Evolutionary conservation across 495 filamentous ascomycete genomes (phyloP).

Genomic region (Penicillium fimorum): DNA sequence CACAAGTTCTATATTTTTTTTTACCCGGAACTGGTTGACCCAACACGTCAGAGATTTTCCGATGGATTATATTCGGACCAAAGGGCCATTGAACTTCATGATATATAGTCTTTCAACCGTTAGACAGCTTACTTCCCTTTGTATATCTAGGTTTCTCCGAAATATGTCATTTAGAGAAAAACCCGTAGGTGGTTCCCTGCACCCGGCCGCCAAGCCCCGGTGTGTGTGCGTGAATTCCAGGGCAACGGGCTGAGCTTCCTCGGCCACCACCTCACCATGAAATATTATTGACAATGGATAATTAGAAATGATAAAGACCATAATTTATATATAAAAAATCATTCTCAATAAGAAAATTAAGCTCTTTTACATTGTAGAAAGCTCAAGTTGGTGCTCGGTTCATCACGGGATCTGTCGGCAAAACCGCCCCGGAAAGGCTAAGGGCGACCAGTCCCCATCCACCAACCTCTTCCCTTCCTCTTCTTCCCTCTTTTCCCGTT

Average conservation of each 20-base stretch:
- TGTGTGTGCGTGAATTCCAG: slow-evolving; percentile 40
- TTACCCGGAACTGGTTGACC: slow-evolving; percentile 15
- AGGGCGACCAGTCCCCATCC: slow-evolving; percentile 43
- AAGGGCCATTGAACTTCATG: slow-evolving; percentile 12
- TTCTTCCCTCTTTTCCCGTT: slow-evolving; percentile 42
- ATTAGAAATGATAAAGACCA: neutral
- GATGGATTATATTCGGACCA: slow-evolving; percentile 19
- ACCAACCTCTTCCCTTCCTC: slow-evolving; percentile 43
- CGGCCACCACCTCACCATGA: slow-evolving; percentile 8
- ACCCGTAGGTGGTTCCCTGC: slow-evolving; percentile 27
- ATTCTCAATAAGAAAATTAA: neutral
- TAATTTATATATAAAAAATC: slow-evolving; percentile 6
- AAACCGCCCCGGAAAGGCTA: slow-evolving; percentile 51
- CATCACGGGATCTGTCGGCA: slow-evolving; percentile 52
- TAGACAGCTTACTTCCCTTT: neutral
- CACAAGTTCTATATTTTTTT: neutral
- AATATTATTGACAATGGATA: slow-evolving; percentile 6
- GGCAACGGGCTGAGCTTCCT: slow-evolving; percentile 21
- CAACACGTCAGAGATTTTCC: slow-evolving; percentile 42
- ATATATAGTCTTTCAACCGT: slow-evolving; percentile 13
- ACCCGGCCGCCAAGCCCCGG: slow-evolving; percentile 44
- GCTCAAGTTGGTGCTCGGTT: slow-evolving; percentile 33
- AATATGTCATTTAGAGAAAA: neutral
- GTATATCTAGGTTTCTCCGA: neutral
- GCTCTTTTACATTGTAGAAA: slow-evolving; percentile 1